Conservation (phyloP, 257 asterid genomes). For the Gentiana straminea region DNA sequence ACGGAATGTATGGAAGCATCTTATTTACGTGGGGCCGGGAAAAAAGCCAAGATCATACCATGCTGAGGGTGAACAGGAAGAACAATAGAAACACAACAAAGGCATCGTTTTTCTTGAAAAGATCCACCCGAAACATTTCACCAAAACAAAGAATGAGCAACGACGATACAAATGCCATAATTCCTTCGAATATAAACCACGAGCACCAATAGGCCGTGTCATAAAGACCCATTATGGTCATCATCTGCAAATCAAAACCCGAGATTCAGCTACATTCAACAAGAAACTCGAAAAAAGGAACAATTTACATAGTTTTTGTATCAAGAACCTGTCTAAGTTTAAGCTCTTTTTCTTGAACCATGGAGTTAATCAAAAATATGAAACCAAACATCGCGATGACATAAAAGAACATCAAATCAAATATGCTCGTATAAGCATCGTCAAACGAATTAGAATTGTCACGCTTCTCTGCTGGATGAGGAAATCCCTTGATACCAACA, state of each 20-base stretch:
- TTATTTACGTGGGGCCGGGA: background rate
- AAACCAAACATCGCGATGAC: conserved; percentile 32
- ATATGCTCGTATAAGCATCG: background rate
- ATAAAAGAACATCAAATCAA: conserved; percentile 16
- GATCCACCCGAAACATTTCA: conserved; percentile 16
- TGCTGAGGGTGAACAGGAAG: conserved; percentile 27
- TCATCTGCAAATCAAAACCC: conserved; percentile 19
- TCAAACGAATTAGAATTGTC: background rate
- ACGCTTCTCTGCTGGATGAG: conserved; percentile 14
- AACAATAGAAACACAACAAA: conserved; percentile 23
- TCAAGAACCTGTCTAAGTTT: conserved; percentile 36
- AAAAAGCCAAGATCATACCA: conserved; percentile 10
- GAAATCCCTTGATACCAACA: conserved; percentile 28
- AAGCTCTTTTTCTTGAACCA: conserved; percentile 38
- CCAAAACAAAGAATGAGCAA: conserved; percentile 27
- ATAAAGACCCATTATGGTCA: conserved; percentile 36
- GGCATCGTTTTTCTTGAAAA: conserved; percentile 24
- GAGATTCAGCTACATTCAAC: background rate
- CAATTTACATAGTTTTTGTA: background rate
- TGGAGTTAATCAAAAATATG: conserved; percentile 20
- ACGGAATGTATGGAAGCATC: background rate
- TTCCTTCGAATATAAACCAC: conserved; percentile 31
- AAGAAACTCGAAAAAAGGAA: background rate
- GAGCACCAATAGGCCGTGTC: conserved; percentile 40
- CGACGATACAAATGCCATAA: conserved; percentile 25